Evolutionary conservation across 768 basidiomycete species (phyloP).

Genomic region (Scleroderma citrinum): DNA sequence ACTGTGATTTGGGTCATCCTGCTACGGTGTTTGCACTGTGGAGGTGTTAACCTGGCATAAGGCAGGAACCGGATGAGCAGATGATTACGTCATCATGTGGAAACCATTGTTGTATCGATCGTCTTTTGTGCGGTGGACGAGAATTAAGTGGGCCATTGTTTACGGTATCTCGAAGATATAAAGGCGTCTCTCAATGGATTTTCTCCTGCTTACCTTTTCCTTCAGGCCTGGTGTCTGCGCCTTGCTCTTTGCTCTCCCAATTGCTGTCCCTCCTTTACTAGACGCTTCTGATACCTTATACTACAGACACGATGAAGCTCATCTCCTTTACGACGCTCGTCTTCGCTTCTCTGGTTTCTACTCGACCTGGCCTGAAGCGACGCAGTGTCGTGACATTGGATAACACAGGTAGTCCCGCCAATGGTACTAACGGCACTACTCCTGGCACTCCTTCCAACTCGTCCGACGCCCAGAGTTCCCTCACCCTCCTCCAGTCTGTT

Average conservation of each 20-base stretch:
- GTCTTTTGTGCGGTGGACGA: constrained; percentile 10
- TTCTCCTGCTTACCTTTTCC: constrained; percentile 10
- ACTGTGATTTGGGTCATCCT: constrained; percentile 24
- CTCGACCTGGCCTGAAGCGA: constrained; percentile 33
- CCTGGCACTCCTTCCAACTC: constrained; percentile 13
- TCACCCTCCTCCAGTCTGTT: constrained; percentile 41
- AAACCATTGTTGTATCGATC: background rate
- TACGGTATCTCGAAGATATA: constrained; percentile 14
- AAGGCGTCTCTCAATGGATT: constrained; percentile 1
- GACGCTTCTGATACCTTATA: background rate
- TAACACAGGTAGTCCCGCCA: constrained; percentile 24
- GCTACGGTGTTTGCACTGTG: background rate
- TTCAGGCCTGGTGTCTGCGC: constrained; percentile 2
- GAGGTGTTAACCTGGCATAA: too few relatives aligned
- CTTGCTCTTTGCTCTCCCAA: background rate
- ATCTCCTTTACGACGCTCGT: constrained; percentile 29
- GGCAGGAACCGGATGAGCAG: too few relatives aligned
- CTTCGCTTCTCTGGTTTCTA: constrained; percentile 24
- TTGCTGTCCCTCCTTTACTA: constrained; percentile 12
- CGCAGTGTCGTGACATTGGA: constrained; percentile 35
- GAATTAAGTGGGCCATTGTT: constrained; percentile 10
- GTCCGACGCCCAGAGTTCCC: constrained; percentile 17
- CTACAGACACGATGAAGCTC: constrained; percentile 32
- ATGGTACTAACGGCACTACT: constrained; percentile 9
- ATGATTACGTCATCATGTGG: too few relatives aligned